Base-by-base conservation (phyloP, 2,329 filamentous ascomycete genomes). In the Seiridium cupressi region DNA sequence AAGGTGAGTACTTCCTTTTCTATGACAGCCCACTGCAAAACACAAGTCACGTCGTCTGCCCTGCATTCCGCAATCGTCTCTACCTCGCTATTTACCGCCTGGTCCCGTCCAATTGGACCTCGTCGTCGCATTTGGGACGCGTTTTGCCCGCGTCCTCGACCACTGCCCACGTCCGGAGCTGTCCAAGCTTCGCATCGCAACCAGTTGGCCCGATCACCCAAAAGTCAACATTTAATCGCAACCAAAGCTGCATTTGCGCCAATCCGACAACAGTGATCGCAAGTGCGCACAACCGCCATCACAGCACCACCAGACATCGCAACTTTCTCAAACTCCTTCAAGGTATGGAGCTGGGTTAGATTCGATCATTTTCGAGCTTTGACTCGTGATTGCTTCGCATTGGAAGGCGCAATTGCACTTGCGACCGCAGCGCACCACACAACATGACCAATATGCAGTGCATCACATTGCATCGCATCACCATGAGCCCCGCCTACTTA, bases 1-100 rank as follows among this genome's bases (percentile, higher is more conserved):
- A 69, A 76, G 60, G 84, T 86, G 78, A 86, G 84, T 86, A 84
- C 82, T 67, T 82, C 65, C 57, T 56, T 66, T 65, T 73, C 70
- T 74, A 71, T 77, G 72, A 65, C 65, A 66, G 63, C 64, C 65
- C 69, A 68, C 75, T 69, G 71, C 73, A 75, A 76, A 73, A 64
- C 66, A 67, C 68, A 80, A 78, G 76, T 80, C 76, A 74, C 73
- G 69, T 67, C 59, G 49, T 53, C 51, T 53, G 46, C 46, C 38
- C 42, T 36, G 35, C n/a, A 38, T 53, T 11, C 49, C 32, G 31
- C 51, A 18, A 40, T 44, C 51, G 38, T 44, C 36, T 36, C 36
- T n/a, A 18, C 51, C 18, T 32, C 51, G 8, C 35, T 55, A 26
- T 51, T 51, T 8, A 34, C 26, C 47, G 46, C 31, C 46, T 38